Conservation (phyloP, 139 green algal genomes). For the Closterium sp. region DNA sequence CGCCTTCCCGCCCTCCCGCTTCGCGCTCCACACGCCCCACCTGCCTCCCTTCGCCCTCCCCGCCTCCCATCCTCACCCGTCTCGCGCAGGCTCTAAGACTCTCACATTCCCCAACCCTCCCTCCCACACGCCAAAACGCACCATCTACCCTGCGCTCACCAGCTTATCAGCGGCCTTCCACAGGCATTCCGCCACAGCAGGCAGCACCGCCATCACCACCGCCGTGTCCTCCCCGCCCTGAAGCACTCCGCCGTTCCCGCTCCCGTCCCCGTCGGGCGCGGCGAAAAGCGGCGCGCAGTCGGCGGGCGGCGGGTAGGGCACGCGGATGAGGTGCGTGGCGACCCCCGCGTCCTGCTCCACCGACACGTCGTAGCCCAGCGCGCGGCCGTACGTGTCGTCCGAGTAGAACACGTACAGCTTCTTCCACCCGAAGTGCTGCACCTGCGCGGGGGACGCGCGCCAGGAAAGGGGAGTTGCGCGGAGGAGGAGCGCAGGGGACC, state of each 20-base stretch:
- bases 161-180: background rate
- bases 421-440: slow-evolving; percentile 8
- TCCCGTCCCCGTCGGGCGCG: background rate
- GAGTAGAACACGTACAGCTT: slow-evolving; percentile 31
- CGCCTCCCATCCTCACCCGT: background rate
- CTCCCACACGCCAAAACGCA: background rate
- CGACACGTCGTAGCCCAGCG: background rate
- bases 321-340: background rate
- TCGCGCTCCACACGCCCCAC: too few relatives aligned
- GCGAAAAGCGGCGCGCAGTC: background rate
- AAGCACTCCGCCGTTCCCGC: background rate
- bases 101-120: background rate
- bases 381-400: slow-evolving; percentile 16
- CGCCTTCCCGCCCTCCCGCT: too few relatives aligned
- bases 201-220: slow-evolving; percentile 3
- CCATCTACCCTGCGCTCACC: background rate
- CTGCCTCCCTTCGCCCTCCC: too few relatives aligned
- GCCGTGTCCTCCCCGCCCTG: background rate
- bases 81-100: background rate
- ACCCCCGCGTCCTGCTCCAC: slow-evolving; percentile 1
- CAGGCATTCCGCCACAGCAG: background rate
- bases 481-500: background rate
- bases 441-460: background rate
- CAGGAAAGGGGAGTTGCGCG: background rate
- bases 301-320: slow-evolving; percentile 1